phyloP scores from a whole-genome alignment of 805 yeast genomes.

The Tetrapisispora iriomotensis region DNA sequence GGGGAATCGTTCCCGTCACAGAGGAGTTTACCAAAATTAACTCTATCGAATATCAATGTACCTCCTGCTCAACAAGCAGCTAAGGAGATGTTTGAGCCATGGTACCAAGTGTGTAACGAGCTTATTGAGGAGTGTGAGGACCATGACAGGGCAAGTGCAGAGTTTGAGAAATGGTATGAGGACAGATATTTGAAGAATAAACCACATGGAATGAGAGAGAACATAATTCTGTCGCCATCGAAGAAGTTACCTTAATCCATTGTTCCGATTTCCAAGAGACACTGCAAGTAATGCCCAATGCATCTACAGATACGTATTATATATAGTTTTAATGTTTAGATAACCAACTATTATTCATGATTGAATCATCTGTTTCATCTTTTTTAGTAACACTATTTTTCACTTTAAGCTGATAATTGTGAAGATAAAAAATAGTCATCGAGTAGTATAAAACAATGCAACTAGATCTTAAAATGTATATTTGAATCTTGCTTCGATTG shows the following conservation, averaged over 20 bases:
- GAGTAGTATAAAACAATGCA: too few species aligned
- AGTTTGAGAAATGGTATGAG: slow-evolving; percentile 21
- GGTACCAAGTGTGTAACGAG: slow-evolving; percentile 20
- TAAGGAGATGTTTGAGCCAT: slow-evolving; percentile 19
- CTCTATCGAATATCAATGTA: not conserved
- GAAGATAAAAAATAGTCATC: too few species aligned
- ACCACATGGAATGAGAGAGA: slow-evolving; percentile 23
- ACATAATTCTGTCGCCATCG: slow-evolving; percentile 15
- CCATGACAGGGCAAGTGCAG: slow-evolving; percentile 7
- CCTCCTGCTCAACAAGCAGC: slow-evolving; percentile 4
- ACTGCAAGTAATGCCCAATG: not conserved
- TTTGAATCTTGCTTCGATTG: too few species aligned
- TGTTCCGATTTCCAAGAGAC: not conserved
- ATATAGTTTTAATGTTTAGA: too few species aligned
- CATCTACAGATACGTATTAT: too few species aligned
- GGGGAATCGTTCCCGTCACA: slow-evolving; percentile 17
- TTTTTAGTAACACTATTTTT: too few species aligned
- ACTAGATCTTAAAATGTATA: too few species aligned
- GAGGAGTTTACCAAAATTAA: not conserved
- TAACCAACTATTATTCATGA: too few species aligned
- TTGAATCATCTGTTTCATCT: too few species aligned
- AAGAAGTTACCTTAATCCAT: slow-evolving; percentile 1
- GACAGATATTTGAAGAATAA: slow-evolving; percentile 17
- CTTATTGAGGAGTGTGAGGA: slow-evolving; percentile 8
- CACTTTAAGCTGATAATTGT: too few species aligned